These are phyloP conservation scores for Ophiostoma pallidulum DNA, from an alignment of 2,329 filamentous ascomycete species.

Conservation along the genomic window DNA sequence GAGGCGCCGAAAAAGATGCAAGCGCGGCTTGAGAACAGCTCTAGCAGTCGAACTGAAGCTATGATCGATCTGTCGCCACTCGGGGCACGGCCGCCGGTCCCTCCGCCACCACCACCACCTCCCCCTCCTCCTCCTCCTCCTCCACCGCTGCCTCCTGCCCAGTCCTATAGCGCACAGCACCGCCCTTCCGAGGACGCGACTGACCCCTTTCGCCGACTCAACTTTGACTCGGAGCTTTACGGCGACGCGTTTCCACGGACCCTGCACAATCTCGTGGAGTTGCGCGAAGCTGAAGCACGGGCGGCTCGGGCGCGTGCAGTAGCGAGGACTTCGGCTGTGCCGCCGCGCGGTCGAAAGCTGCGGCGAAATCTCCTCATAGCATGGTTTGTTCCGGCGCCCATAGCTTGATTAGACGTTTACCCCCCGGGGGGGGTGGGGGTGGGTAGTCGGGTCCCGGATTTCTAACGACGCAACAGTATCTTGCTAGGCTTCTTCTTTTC, in stretches of 20 bases:
- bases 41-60: too few species aligned
- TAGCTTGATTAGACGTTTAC: too few species aligned
- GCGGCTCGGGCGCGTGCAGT: conserved; percentile 9
- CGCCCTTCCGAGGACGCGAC: not conserved
- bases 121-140: conserved; percentile 1
- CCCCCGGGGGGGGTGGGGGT: not conserved
- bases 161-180: not conserved
- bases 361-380: conserved; percentile 12
- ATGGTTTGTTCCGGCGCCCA: conserved; percentile 5
- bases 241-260: conserved; percentile 9
- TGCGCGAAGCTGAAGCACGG: conserved; percentile 10
- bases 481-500: conserved; percentile 19
- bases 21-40: too few species aligned
- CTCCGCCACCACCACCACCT: not conserved
- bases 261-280: conserved; percentile 7
- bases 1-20: too few species aligned
- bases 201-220: conserved; percentile 6
- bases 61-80: conserved; percentile 14
- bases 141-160: not conserved
- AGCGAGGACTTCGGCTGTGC: not conserved
- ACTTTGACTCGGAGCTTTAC: conserved; percentile 9
- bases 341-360: conserved; percentile 3
- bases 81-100: not conserved
- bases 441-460: not conserved
- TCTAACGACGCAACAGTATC: conserved; percentile 10